phyloP scores from a whole-genome alignment of 148 eudicot genomes.

The Euryodendron excelsum region DNA sequence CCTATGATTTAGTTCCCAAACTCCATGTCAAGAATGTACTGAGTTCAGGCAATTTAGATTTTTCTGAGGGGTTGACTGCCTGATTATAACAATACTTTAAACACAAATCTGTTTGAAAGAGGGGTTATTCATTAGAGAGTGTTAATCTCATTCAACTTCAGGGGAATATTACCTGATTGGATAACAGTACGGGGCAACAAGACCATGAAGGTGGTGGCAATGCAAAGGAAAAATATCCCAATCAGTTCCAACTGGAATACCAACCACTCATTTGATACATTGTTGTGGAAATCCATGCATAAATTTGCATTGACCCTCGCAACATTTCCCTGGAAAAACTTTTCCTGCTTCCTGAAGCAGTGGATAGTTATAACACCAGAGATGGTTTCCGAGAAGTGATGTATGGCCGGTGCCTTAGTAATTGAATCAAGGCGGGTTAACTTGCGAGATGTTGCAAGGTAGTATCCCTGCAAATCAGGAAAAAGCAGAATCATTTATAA shows the following conservation, averaged over 20 bases:
- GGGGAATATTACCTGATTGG: constrained; percentile 33
- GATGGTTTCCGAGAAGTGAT: constrained; percentile 50
- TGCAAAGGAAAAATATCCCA: constrained; percentile 38
- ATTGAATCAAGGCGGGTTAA: constrained; percentile 40
- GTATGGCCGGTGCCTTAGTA: constrained; percentile 47
- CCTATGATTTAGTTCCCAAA: not conserved
- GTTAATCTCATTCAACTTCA: not conserved
- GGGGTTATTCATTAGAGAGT: not conserved
- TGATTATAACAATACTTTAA: not conserved
- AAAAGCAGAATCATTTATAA: no score
- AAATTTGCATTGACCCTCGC: constrained; percentile 36
- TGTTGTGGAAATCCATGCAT: constrained; percentile 46
- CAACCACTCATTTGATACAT: constrained; percentile 47
- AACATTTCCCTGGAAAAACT: constrained; percentile 35
- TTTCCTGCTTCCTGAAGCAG: constrained; percentile 38
- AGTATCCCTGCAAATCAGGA: constrained; percentile 33
- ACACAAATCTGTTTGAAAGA: not conserved
- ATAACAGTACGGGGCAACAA: constrained; percentile 38
- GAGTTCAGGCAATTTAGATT: not conserved
- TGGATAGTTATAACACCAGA: constrained; percentile 51
- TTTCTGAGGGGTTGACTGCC: not conserved
- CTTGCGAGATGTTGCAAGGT: constrained; percentile 42
- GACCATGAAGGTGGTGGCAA: constrained; percentile 37
- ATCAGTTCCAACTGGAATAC: constrained; percentile 45
- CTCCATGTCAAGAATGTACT: not conserved